Evolutionary conservation across 2,329 filamentous ascomycete genomes (phyloP), one percentile per base, ranked within the genome.

Genomic region (Dothideomycetidae sp.): DNA sequence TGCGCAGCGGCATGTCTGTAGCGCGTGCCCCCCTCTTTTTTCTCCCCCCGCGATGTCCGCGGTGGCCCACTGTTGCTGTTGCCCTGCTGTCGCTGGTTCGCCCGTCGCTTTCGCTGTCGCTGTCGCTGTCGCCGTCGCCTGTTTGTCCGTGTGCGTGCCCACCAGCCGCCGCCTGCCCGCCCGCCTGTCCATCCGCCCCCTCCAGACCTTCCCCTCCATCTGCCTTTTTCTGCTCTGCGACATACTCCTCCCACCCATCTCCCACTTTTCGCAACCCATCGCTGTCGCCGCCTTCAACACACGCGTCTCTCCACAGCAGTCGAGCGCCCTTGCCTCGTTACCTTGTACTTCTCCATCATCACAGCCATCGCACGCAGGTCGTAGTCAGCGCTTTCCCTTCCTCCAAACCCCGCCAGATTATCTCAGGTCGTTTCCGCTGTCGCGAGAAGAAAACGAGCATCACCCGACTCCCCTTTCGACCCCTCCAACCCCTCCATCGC

Each of bases 311-410:
- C 0, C 71, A 67, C 1, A 74, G 57, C 33, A 68, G 62, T 21
- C 65, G 55, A 7, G 76, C n/a, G n/a, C 53, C 15, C 73, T 63
- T 13, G 56, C 53, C n/a, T 82, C 57, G 1, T 75, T 76, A 56
- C 53, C n/a, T 82, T 57, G 1, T 75, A 76, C 31, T 76, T 68
- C 3, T 69, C 71, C 13, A 83, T 65, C 0, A 79, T 49, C 80
- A 75, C 50, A 78, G 78, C 31, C 78, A 66, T 36, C 77, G 68
- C 28, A 83, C 75, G n/a, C 19, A 54, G 53, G 33, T 58, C 55
- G 31, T 66, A 64, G 39, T 75, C 72, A 41, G 71, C 72, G 9
- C 64, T 66, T 3, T 64, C 63, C 3, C 66, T 68, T 7, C 68
- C 44, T 37, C 44, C n/a, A n/a, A n/a, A n/a, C n/a, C n/a, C n/a